Evolutionary conservation across 208 protist genomes (phyloP).

Genomic region (Trypanosoma brucei): DNA sequence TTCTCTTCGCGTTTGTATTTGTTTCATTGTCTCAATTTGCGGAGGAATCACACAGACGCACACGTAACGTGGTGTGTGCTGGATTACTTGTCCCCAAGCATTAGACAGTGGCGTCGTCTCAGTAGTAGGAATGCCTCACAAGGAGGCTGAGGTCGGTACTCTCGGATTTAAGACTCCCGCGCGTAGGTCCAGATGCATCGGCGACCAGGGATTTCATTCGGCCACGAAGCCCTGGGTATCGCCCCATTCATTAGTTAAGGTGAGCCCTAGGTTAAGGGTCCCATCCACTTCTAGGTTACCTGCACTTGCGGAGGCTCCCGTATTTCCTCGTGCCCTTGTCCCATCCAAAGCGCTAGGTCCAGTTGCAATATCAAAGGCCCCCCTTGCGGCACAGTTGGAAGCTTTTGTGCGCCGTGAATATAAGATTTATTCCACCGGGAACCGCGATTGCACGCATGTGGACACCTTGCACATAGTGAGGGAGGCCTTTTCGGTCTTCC

Average conservation of each 20-base stretch:
- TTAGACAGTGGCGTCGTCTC: no score
- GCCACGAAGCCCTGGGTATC: background rate
- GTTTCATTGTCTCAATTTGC: no score
- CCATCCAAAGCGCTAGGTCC: conserved; percentile 11
- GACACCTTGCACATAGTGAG: conserved; percentile 82
- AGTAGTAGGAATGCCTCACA: conserved; percentile 6
- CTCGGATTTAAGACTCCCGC: background rate
- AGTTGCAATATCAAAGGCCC: conserved; percentile 36
- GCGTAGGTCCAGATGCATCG: background rate
- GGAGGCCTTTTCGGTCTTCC: conserved; percentile 70
- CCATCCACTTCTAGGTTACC: conserved; percentile 5
- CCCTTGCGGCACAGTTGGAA: conserved; percentile 77
- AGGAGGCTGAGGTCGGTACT: background rate
- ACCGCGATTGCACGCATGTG: conserved; percentile 49
- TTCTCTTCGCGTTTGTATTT: no score
- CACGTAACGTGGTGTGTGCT: no score
- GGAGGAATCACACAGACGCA: no score
- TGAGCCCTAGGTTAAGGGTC: conserved; percentile 1
- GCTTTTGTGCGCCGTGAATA: conserved; percentile 79
- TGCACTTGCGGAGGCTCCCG: conserved; percentile 8
- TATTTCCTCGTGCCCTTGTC: conserved; percentile 9
- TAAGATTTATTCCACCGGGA: conserved; percentile 56
- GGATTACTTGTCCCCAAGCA: no score
- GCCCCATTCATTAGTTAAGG: conserved; percentile 2
- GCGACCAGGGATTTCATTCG: background rate